A percentile compares a stretch with the other conserved stretches of the same genome.
Evolutionary conservation across 192 early-diverging fungal genomes (phyloP).

Genomic region (Backusella luteola): DNA sequence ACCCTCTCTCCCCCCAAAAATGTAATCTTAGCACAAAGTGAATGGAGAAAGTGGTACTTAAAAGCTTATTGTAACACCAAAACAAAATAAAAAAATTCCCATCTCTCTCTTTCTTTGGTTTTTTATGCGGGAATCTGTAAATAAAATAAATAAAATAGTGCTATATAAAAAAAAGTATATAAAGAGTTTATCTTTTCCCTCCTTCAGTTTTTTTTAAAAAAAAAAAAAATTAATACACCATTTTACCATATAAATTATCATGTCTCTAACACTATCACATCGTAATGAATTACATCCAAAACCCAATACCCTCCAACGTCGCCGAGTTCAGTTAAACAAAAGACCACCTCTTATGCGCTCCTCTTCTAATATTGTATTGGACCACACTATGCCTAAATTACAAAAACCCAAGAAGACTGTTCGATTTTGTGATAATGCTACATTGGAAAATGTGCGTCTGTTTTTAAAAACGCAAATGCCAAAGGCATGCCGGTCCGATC

Average conservation of each 20-base stretch:
- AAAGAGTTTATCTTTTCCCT: conserved; percentile 1
- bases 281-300: neutral
- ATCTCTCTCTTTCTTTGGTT: conserved; percentile 6
- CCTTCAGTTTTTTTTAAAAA: conserved; percentile 1
- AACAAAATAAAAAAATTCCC: conserved; percentile 9
- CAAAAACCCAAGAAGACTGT: conserved; percentile 14
- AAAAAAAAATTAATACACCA: neutral
- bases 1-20: conserved; percentile 5
- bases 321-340: conserved; percentile 7
- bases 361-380: neutral
- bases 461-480: conserved; percentile 19
- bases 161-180: conserved; percentile 1
- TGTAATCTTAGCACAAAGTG: neutral
- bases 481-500: conserved; percentile 4
- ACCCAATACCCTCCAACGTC: neutral
- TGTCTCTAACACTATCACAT: conserved; percentile 3
- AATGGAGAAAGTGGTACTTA: conserved; percentile 3
- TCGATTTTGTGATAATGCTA: conserved; percentile 14
- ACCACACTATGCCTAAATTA: neutral
- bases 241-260: neutral
- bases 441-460: conserved; percentile 14
- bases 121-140: conserved; percentile 5
- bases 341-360: conserved; percentile 1
- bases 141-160: conserved; percentile 6
- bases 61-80: conserved; percentile 4